Evolutionary conservation across 306 rosid genomes (phyloP).

Genomic region (Fragaria vesca): DNA sequence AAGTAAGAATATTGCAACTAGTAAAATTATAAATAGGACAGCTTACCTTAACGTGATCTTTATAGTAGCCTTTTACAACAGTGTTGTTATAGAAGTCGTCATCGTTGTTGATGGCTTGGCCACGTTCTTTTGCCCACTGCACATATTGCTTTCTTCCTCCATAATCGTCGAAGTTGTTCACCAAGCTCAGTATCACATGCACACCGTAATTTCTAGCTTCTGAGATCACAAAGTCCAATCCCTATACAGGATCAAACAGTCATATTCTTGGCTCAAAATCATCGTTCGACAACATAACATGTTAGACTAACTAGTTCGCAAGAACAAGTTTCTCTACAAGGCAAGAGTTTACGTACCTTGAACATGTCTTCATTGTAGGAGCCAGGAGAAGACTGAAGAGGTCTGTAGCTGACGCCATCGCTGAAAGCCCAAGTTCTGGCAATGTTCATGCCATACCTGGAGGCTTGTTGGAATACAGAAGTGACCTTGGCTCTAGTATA

Average conservation of each 20-base stretch:
- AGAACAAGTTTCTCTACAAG: background rate
- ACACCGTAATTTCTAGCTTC: slow-evolving; percentile 49
- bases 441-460: slow-evolving; percentile 45
- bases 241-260: slow-evolving; percentile 26
- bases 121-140: slow-evolving; percentile 49
- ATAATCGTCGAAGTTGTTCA: slow-evolving; percentile 46
- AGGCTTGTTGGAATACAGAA: slow-evolving; percentile 43
- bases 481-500: slow-evolving; percentile 43
- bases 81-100: slow-evolving; percentile 50
- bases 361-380: slow-evolving; percentile 45
- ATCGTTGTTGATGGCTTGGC: slow-evolving; percentile 28
- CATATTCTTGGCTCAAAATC: background rate
- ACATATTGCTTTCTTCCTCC: slow-evolving; percentile 63
- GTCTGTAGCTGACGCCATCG: slow-evolving; percentile 43
- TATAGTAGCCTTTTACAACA: slow-evolving; percentile 41
- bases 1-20: background rate
- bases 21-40: background rate
- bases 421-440: slow-evolving; percentile 60
- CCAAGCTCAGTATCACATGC: slow-evolving; percentile 43
- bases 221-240: slow-evolving; percentile 49
- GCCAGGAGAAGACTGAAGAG: slow-evolving; percentile 48
- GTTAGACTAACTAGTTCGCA: background rate
- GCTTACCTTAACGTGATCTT: slow-evolving; percentile 42
- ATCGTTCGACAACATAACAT: background rate
- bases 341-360: slow-evolving; percentile 26